Conservation (phyloP, 768 basidiomycete species). For the Solioccasus polychromus region DNA sequence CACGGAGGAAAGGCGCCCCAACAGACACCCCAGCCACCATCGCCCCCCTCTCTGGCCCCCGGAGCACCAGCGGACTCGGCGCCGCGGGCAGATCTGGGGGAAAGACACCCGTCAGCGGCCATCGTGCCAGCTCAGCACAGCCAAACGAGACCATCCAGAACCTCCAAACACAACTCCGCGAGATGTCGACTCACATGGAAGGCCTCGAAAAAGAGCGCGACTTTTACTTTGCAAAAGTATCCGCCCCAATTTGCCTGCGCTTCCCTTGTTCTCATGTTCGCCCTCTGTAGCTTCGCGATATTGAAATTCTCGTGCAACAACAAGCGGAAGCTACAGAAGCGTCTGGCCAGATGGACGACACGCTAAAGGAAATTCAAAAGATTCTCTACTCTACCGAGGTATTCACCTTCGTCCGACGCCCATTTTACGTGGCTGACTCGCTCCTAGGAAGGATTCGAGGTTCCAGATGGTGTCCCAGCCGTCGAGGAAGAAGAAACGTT, state of each 20-base stretch:
- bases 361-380: slow-evolving; percentile 78
- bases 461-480: slow-evolving; percentile 58
- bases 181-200: slow-evolving; percentile 79
- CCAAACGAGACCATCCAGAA: slow-evolving; percentile 64
- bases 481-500: slow-evolving; percentile 85
- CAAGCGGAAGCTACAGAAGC: slow-evolving; percentile 63
- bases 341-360: slow-evolving; percentile 54
- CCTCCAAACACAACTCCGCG: slow-evolving; percentile 75
- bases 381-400: slow-evolving; percentile 97
- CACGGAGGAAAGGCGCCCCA: slow-evolving; percentile 72
- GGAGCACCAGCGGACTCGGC: slow-evolving; percentile 37
- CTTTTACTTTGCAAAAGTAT: slow-evolving; percentile 97
- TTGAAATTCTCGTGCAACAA: slow-evolving; percentile 89
- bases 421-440: slow-evolving; percentile 7
- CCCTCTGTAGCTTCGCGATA: slow-evolving; percentile 80
- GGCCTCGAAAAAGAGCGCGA: slow-evolving; percentile 96
- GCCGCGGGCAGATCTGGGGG: slow-evolving; percentile 55
- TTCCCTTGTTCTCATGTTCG: slow-evolving; percentile 4
- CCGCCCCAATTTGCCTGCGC: slow-evolving; percentile 21
- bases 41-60: slow-evolving; percentile 54
- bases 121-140: slow-evolving; percentile 62
- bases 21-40: slow-evolving; percentile 78
- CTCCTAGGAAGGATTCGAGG: slow-evolving; percentile 86
- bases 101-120: slow-evolving; percentile 68
- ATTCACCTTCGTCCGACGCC: slow-evolving; percentile 19